phyloP scores from a whole-genome alignment of 768 basidiomycete species.

The Trametes gibbosa region DNA sequence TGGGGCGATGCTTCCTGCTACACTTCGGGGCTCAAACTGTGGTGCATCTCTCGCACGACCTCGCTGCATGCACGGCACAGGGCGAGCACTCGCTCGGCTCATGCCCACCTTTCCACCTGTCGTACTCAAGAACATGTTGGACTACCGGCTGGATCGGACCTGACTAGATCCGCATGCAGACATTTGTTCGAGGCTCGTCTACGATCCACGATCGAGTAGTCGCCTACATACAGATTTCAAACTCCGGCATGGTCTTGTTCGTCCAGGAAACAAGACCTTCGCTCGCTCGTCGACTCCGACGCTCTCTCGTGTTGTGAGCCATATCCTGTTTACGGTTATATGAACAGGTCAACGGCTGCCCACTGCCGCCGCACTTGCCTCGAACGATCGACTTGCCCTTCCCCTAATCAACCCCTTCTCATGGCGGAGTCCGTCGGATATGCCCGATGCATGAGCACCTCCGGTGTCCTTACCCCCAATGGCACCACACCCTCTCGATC shows the following conservation, averaged over 20 bases:
- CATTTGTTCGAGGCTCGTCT: no score
- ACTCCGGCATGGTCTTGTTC: neutral
- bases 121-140: no score
- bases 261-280: neutral
- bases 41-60: no score
- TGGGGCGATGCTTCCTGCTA: no score
- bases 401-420: neutral
- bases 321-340: neutral
- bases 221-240: neutral
- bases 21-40: no score
- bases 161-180: no score
- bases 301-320: neutral
- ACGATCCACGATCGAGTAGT: neutral
- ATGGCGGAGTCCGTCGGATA: no score
- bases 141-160: no score
- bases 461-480: neutral
- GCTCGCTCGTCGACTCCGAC: neutral
- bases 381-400: neutral
- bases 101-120: no score
- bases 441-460: no score
- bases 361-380: neutral
- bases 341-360: neutral
- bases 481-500: neutral
- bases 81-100: no score
- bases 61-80: no score